These are phyloP conservation scores for Eucalyptus virginea DNA, from an alignment of 345 rosid genomes.

Conservation along the genomic window DNA sequence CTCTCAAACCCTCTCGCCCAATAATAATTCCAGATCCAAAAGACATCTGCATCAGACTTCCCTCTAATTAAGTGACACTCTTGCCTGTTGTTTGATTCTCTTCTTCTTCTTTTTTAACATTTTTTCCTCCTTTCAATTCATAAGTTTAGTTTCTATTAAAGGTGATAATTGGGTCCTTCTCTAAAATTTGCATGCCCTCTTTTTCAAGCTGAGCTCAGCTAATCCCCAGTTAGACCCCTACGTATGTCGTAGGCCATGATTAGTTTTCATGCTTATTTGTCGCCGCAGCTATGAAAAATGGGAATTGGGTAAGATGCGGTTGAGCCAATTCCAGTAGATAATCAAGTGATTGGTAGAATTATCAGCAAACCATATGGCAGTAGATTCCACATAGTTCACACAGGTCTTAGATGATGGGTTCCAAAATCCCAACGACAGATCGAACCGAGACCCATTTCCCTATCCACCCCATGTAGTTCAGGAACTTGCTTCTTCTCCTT, in stretches of 20 bases:
- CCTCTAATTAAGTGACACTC: background rate
- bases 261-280: background rate
- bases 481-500: background rate
- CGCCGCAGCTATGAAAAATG: background rate
- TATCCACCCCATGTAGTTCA: background rate
- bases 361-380: background rate
- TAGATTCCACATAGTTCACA: background rate
- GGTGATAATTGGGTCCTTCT: background rate
- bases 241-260: background rate
- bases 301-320: background rate
- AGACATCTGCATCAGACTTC: background rate
- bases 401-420: background rate
- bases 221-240: background rate
- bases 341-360: background rate
- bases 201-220: background rate
- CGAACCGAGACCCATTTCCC: background rate
- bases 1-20: background rate
- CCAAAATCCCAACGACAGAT: background rate
- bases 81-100: background rate
- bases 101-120: background rate
- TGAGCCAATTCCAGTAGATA: background rate
- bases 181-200: background rate
- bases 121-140: background rate
- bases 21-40: background rate
- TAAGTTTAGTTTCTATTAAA: background rate